These are phyloP conservation scores for Pleoardoris graminearum DNA, from an alignment of 2,329 filamentous ascomycete species.

Conservation along the genomic window DNA sequence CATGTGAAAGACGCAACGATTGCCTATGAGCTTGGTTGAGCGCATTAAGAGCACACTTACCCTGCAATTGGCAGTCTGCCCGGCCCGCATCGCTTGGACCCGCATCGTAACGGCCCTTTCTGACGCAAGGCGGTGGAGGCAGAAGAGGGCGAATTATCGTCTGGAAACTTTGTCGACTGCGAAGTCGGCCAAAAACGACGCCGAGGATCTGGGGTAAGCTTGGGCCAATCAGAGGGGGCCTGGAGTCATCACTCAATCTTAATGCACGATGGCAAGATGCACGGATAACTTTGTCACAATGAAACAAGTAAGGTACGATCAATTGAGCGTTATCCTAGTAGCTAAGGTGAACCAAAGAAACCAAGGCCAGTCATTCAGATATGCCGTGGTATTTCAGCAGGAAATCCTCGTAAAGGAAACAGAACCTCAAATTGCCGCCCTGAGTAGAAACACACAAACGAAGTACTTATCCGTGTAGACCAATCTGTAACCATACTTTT, in stretches of 20 bases:
- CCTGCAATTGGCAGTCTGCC: constrained; percentile 37
- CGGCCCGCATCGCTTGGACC: constrained; percentile 37
- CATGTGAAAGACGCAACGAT: not conserved
- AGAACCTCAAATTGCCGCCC: not conserved
- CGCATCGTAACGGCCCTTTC: constrained; percentile 35
- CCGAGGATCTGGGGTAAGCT: constrained; percentile 24
- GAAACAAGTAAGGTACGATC: not conserved
- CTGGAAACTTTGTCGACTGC: constrained; percentile 34
- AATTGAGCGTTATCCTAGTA: not conserved
- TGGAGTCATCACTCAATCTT: constrained; percentile 13
- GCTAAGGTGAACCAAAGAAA: not conserved
- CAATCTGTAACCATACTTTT: constrained; percentile 15
- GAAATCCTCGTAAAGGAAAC: not conserved
- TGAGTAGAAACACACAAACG: not conserved
- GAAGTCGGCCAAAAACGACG: constrained; percentile 26
- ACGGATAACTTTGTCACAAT: not conserved
- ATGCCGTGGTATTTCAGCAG: constrained; percentile 11
- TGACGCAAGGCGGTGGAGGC: constrained; percentile 20
- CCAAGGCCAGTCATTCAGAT: not conserved
- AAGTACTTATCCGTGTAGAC: not conserved
- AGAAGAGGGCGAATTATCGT: constrained; percentile 19
- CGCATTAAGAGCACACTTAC: constrained; percentile 25
- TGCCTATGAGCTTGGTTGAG: not conserved
- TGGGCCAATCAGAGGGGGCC: constrained; percentile 28
- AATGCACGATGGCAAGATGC: not conserved